Base-by-base conservation (phyloP, 768 basidiomycete species). In the Kwoniella newhampshirensis region DNA sequence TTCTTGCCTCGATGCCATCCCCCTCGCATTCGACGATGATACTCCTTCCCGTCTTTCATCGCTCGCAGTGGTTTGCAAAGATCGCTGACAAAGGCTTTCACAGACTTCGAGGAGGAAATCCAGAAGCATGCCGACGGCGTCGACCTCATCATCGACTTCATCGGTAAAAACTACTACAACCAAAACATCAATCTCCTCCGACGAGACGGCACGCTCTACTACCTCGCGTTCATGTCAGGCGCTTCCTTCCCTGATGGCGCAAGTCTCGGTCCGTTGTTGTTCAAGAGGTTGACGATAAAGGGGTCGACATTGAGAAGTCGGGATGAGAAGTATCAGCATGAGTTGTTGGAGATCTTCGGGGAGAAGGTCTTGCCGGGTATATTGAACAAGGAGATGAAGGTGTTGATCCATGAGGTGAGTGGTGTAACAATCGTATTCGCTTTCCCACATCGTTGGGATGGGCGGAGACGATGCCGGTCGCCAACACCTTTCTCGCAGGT, bases 301-400 rank as follows among this genome's bases (percentile, higher is more conserved):
- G 91, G 92, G 20, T 89, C 89, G 20, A 94, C 91, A 1, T 79
- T 96, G 27, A 85, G 91, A 21, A 84, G 86, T 27, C 84, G 89
- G 42, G 82, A 83, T 23, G 67, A 80, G n/a, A 79, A 81, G 60
- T 96, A 94, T 75, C 91, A 96, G 75, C 80, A 82, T 3, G 82
- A 87, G 20, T 80, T 94, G 4, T 62, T 80, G 27, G 57, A 66
- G n/a, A 83, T 83, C 54, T 88, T 92, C 70, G 75, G 78, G 52
- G 66, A 76, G 43, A 81, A 85, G 36, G 78, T 84, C 17, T 77
- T 88, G 58, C 72, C 76, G 32, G 78, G 82, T 56, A 84, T 91
- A 59, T 85, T 85, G 7, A 64, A 76, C 28, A 87, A 88, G 1
- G 79, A 80, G 55, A 80, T 92, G 66, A 84, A 82, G 60, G 83